Percentiles rank a stretch among this genome's conserved stretches.
phyloP scores from a whole-genome alignment of 75 land plant genomes.

The Chamaecyparis obtusa region DNA sequence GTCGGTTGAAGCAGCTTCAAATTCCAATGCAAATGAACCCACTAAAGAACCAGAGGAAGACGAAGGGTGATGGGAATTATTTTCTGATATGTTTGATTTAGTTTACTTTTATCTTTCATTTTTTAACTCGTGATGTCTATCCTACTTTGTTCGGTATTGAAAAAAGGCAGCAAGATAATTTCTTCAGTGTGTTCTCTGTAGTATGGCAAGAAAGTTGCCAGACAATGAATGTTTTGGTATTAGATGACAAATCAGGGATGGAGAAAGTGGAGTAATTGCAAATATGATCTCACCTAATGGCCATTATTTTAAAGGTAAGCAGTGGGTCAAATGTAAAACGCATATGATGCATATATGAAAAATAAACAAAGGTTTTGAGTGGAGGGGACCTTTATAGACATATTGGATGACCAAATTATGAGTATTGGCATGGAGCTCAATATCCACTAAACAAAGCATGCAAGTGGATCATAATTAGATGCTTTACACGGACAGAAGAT shows the following conservation, averaged over 20 bases:
- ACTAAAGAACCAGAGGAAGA: slow-evolving; percentile 8
- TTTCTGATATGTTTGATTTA: background rate
- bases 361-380: no score
- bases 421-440: no score
- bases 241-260: background rate
- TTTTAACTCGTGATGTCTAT: background rate
- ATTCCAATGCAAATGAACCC: slow-evolving; percentile 5
- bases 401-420: no score
- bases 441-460: no score
- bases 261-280: background rate
- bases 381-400: no score
- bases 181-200: background rate
- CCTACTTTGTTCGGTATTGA: background rate
- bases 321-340: no score
- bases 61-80: background rate
- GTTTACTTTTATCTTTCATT: background rate
- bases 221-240: background rate
- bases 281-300: background rate
- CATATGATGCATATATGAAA: no score
- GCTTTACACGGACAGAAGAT: no score
- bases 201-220: background rate
- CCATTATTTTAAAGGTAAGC: no score
- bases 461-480: no score
- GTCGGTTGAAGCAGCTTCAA: background rate
- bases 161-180: background rate